Base-by-base conservation (phyloP, 331 rosid species). In the Saraca asoca region DNA sequence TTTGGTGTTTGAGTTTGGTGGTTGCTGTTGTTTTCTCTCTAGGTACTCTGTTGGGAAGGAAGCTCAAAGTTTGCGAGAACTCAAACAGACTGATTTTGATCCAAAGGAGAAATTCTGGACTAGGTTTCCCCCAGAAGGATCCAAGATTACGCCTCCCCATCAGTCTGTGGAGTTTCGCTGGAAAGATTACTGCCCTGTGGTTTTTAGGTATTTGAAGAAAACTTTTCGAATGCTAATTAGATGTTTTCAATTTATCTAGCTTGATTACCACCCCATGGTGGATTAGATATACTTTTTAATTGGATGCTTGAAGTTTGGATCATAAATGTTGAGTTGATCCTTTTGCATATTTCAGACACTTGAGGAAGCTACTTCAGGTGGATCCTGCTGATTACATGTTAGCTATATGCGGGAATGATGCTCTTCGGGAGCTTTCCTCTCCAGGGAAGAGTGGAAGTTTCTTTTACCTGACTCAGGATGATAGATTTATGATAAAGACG, bases 311-410 rank as follows among this genome's bases (percentile, higher is more conserved):
- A 24, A 24, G 31, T 24, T 24, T 24, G 2, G 2, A 24, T 24
- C 3, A 24, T 24, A 24, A 24, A 3, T 66, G 10, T 46, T 62
- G 71, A 79, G 55, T 17, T 29, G 46, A n/a, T 57, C 11, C 18
- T 66, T 24, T 12, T 41, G 77, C 66, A 66, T 6, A 13, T 77
- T 65, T 68, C 87, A 94, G 99, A 79, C 90, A 70, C 49, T 78
- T 94, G 92, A 80, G 99, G 86, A 82, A 86, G 84, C 81, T 83
- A 4, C 88, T 94, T 72, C 95, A 80, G 74, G 89, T 94, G 51
- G 99, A 94, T 81, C 96, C 92, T 9, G 97, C 97, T 12, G 99
- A 94, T 68, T 94, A 94, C 69, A 94, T 94, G 99, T 75, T 94
- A 54, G 99, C 99, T 48, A 86, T 94, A 69, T 94, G 99, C 17